Percentiles rank a stretch among this genome's conserved stretches.
Evolutionary conservation across 129 eudicot genomes (phyloP).

Genomic region (Artemisia tridentata): DNA sequence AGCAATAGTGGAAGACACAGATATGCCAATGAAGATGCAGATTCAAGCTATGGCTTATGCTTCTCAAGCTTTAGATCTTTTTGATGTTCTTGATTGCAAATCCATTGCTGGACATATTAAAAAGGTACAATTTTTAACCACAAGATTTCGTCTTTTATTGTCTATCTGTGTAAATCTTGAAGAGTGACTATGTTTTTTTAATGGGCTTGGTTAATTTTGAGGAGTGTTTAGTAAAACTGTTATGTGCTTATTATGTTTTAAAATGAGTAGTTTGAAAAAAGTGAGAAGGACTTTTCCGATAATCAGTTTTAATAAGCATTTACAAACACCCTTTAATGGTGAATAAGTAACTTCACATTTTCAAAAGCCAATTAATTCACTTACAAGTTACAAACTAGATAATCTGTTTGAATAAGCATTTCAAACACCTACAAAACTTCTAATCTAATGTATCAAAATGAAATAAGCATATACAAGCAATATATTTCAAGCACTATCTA

Average conservation of each 20-base stretch:
- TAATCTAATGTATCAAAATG: background rate
- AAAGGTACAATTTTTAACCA: constrained; percentile 42
- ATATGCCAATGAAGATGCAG: constrained; percentile 98
- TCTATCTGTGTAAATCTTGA: constrained; percentile 20
- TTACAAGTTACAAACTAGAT: no score
- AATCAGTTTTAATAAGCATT: no score
- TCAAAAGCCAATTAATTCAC: no score
- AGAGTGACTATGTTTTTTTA: background rate
- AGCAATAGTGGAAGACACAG: constrained; percentile 80
- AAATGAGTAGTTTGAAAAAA: no score
- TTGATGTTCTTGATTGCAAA: constrained; percentile 85
- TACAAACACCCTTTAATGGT: no score
- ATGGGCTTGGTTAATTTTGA: background rate
- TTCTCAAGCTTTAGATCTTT: constrained; percentile 92
- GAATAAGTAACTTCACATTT: no score
- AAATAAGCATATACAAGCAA: background rate
- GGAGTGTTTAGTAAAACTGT: no score
- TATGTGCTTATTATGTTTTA: no score
- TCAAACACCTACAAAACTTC: no score
- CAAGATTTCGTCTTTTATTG: constrained; percentile 16
- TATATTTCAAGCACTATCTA: background rate
- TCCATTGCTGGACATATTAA: constrained; percentile 91
- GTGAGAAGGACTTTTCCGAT: no score
- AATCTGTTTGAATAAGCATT: no score
- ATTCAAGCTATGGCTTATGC: constrained; percentile 92